Evolutionary conservation across 768 basidiomycete genomes (phyloP).

Genomic region (Holtermanniella nyarrowii): DNA sequence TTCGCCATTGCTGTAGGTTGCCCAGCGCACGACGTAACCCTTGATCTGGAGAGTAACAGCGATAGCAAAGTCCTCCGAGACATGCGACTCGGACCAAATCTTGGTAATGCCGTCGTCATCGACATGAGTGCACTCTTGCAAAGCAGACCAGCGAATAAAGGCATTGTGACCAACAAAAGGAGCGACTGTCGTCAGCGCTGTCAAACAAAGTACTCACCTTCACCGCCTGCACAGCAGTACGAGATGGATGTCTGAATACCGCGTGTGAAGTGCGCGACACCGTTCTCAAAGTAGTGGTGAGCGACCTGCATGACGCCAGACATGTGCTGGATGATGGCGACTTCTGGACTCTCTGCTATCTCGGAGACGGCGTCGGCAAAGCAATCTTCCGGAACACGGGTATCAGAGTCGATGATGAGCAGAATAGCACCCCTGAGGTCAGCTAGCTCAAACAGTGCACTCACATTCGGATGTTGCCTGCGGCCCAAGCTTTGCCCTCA

Average conservation of each 20-base stretch:
- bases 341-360: slow-evolving; percentile 50
- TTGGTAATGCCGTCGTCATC: slow-evolving; percentile 60
- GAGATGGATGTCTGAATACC: slow-evolving; percentile 55
- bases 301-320: slow-evolving; percentile 36
- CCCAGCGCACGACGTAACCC: slow-evolving; percentile 46
- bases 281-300: slow-evolving; percentile 69
- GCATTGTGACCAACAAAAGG: slow-evolving; percentile 40
- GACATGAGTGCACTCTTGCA: slow-evolving; percentile 67
- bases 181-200: slow-evolving; percentile 12
- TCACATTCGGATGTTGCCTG: slow-evolving; percentile 53
- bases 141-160: slow-evolving; percentile 82
- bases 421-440: slow-evolving; percentile 53
- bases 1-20: slow-evolving; percentile 69
- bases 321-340: slow-evolving; percentile 57
- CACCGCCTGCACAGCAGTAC: slow-evolving; percentile 36
- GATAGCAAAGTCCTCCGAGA: slow-evolving; percentile 77
- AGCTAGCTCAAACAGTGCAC: background rate
- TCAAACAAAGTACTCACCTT: slow-evolving; percentile 14
- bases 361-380: slow-evolving; percentile 66
- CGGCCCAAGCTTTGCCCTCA: slow-evolving; percentile 60
- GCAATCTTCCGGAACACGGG: slow-evolving; percentile 73
- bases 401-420: slow-evolving; percentile 72
- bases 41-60: slow-evolving; percentile 61
- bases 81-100: slow-evolving; percentile 74
- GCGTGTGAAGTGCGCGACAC: slow-evolving; percentile 75